Base-by-base conservation (phyloP, 192 early-diverging fungal genomes). In the Thamnidium elegans region DNA sequence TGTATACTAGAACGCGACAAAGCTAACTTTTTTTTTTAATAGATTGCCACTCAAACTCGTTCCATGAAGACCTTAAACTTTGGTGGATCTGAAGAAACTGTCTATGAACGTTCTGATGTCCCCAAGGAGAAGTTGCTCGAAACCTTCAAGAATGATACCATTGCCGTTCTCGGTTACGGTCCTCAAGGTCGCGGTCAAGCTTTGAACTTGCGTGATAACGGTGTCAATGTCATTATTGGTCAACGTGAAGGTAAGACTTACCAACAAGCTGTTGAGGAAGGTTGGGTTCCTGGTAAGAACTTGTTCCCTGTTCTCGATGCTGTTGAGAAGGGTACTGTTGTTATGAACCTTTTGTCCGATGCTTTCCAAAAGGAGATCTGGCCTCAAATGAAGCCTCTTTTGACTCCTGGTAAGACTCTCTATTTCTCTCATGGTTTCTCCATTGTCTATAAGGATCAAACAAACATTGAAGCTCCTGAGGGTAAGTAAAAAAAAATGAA, bases 381-480 rank as follows among this genome's bases (percentile, higher is more conserved):
- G 94, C 76, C 81, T 71, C 69, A 87, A 54, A 84, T 98, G 77
- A 87, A 88, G 81, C 90, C 90, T 20, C 88, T 86, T 75, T 72
- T 98, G 63, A 96, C 93, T 63, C 90, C 91, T 60, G 96, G 96
- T 77, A 98, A 98, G 86, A 97, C 96, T 13, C 89, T 98, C 43
- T 98, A 96, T 85, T 98, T 98, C 72, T 94, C 93, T 61, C 94
- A 96, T 84, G 94, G 94, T 60, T 98, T 98, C 79, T 89, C 89
- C 66, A 88, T 98, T 65, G 89, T 96, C 66, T 98, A 91, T 84
- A 84, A 90, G 70, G 85, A 94, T 52, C 89, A 96, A 67, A 98
- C 96, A 43, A 78, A 91, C 42, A 89, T 98, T 52, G 79, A 93
- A 59, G 91, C 94, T 1, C 94, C 96, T 69, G 85, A 86, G 63